phyloP scores from a whole-genome alignment of 345 rosid species.

The Anacardium occidentale region DNA sequence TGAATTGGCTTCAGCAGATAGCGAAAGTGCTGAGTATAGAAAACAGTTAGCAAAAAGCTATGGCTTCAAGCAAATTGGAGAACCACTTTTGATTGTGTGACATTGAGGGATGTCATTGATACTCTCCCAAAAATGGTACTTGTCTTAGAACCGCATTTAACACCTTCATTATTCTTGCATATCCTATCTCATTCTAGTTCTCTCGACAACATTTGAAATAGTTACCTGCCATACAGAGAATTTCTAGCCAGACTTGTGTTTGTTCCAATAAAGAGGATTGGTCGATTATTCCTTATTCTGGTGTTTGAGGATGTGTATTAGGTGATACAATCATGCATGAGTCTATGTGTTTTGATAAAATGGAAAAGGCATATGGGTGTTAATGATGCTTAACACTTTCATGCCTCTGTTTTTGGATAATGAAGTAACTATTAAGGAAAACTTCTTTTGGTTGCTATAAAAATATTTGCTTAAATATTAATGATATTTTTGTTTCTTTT shows the following conservation, averaged over 20 bases:
- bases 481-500: slow-evolving; percentile 4
- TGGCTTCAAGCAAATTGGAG: slow-evolving; percentile 86
- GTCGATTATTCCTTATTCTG: neutral
- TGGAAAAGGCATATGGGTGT: neutral
- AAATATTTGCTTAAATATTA: neutral
- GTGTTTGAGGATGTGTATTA: neutral
- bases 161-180: slow-evolving; percentile 5
- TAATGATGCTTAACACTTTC: slow-evolving; percentile 16
- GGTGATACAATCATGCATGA: neutral
- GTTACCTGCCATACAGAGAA: neutral
- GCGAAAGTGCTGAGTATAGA: slow-evolving; percentile 57
- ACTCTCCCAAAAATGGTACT: slow-evolving; percentile 82
- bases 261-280: neutral
- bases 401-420: neutral
- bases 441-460: neutral
- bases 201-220: neutral
- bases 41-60: slow-evolving; percentile 67
- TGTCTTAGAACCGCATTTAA: slow-evolving; percentile 1
- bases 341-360: neutral
- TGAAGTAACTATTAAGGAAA: too few species aligned
- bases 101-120: slow-evolving; percentile 67
- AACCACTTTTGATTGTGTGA: slow-evolving; percentile 72
- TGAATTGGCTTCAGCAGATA: slow-evolving; percentile 50
- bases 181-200: neutral
- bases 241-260: slow-evolving; percentile 5